phyloP scores from a whole-genome alignment of 768 basidiomycete species.

The Hypholoma fasciculare region DNA sequence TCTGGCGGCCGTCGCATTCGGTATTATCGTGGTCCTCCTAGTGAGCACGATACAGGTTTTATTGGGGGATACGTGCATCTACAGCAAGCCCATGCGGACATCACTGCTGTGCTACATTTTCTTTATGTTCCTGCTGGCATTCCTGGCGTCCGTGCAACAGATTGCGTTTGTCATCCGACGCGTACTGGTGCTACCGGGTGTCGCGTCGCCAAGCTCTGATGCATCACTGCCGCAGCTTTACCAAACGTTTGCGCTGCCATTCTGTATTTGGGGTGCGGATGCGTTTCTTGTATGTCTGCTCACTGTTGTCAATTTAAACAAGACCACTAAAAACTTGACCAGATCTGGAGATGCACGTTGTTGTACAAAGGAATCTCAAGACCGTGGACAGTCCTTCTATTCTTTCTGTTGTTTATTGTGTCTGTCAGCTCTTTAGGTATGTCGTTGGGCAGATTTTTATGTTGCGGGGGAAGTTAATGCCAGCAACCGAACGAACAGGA shows the following conservation, averaged over 20 bases:
- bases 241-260: slow-evolving; percentile 2
- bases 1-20: not conserved
- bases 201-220: not conserved
- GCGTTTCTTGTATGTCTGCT: not conserved
- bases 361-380: not conserved
- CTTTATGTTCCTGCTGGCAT: not conserved
- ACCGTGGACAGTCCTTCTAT: not conserved
- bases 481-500: not conserved
- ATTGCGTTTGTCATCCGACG: not conserved
- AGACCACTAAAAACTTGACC: not conserved
- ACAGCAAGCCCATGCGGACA: not conserved
- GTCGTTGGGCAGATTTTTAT: not conserved
- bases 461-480: not conserved
- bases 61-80: not conserved
- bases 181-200: not conserved
- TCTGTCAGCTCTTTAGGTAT: not conserved
- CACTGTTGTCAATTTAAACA: not conserved
- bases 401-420: not conserved
- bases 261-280: slow-evolving; percentile 3
- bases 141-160: slow-evolving; percentile 1
- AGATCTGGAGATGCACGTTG: slow-evolving; percentile 1
- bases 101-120: not conserved
- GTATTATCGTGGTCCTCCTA: not conserved
- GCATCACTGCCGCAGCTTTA: not conserved
- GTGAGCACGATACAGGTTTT: not conserved